Evolutionary conservation across 2,329 filamentous ascomycete genomes (phyloP).

Genomic region (Exophiala sp.): DNA sequence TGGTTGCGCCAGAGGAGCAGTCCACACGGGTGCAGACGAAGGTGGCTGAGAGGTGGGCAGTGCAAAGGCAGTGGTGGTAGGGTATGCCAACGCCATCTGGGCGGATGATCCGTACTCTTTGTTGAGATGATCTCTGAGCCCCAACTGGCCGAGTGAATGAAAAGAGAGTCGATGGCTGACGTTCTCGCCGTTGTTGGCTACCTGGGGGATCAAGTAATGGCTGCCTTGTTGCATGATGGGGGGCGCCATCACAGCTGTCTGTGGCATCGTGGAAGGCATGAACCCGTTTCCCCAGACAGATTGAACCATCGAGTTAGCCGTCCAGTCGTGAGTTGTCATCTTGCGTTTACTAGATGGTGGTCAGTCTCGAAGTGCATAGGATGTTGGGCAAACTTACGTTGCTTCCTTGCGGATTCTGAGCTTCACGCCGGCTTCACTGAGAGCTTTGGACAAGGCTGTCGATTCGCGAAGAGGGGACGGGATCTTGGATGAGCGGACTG

Average conservation of each 20-base stretch:
- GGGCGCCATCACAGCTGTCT: neutral
- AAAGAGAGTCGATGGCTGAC: neutral
- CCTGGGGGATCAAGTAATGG: neutral
- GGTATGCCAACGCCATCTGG: neutral
- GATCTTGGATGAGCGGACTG: conserved; percentile 37
- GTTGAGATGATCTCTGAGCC: neutral
- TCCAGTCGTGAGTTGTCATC: neutral
- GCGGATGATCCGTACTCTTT: neutral
- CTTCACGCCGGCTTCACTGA: conserved; percentile 81
- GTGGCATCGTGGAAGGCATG: too few species aligned
- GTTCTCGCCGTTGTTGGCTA: neutral
- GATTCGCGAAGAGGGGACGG: conserved; percentile 51
- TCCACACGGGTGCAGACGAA: neutral
- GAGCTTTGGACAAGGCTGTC: conserved; percentile 66
- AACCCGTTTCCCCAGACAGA: neutral
- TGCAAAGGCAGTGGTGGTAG: neutral
- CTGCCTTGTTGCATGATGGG: neutral
- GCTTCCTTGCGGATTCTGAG: conserved; percentile 71
- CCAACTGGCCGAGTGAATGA: neutral
- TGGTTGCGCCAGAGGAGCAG: neutral
- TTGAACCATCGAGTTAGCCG: neutral
- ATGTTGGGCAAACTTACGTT: conserved; percentile 3
- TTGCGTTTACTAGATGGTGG: neutral
- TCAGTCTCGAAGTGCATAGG: neutral
- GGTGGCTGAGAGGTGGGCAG: neutral